Evolutionary conservation across 2,329 filamentous ascomycete genomes (phyloP).

Genomic region (Thermochaetoides dissita): DNA sequence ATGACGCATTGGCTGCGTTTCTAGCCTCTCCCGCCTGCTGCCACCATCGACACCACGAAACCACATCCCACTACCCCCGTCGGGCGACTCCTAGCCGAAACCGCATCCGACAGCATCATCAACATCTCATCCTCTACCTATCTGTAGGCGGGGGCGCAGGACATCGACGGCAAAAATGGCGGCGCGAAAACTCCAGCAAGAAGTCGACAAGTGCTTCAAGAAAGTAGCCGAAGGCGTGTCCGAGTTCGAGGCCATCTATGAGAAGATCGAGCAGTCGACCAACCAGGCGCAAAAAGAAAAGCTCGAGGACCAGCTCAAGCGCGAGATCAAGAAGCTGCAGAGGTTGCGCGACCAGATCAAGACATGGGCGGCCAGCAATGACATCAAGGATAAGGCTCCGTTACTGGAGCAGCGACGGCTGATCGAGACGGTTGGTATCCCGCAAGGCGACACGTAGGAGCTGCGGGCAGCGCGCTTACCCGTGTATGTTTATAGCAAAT

Average conservation of each 20-base stretch:
- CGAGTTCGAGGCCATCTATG: slow-evolving; percentile 89
- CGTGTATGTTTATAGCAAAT: slow-evolving; percentile 59
- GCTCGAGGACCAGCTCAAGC: slow-evolving; percentile 92
- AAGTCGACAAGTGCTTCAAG: slow-evolving; percentile 99
- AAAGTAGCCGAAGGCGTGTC: slow-evolving; percentile 87
- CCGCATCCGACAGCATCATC: not conserved
- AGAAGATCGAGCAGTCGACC: slow-evolving; percentile 87
- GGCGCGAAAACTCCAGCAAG: slow-evolving; percentile 88
- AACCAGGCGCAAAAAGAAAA: slow-evolving; percentile 97
- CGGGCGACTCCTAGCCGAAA: slow-evolving; percentile 2
- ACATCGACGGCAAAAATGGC: slow-evolving; percentile 53
- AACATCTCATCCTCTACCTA: not conserved
- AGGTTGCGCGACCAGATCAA: slow-evolving; percentile 97
- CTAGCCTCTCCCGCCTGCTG: too few species aligned
- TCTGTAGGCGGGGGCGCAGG: slow-evolving; percentile 1
- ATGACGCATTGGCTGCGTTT: not conserved
- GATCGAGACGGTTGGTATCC: slow-evolving; percentile 75
- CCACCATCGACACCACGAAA: too few species aligned
- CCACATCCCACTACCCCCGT: not conserved
- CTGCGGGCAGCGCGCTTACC: slow-evolving; percentile 12
- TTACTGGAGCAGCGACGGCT: slow-evolving; percentile 85
- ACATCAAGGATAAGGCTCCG: slow-evolving; percentile 98
- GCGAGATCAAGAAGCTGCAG: slow-evolving; percentile 99
- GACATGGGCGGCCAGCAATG: slow-evolving; percentile 95
- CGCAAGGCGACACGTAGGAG: slow-evolving; percentile 1